Evolutionary conservation across 768 basidiomycete genomes (phyloP), one percentile per base, ranked within the genome.

Genomic region (Mycena chlorophos): DNA sequence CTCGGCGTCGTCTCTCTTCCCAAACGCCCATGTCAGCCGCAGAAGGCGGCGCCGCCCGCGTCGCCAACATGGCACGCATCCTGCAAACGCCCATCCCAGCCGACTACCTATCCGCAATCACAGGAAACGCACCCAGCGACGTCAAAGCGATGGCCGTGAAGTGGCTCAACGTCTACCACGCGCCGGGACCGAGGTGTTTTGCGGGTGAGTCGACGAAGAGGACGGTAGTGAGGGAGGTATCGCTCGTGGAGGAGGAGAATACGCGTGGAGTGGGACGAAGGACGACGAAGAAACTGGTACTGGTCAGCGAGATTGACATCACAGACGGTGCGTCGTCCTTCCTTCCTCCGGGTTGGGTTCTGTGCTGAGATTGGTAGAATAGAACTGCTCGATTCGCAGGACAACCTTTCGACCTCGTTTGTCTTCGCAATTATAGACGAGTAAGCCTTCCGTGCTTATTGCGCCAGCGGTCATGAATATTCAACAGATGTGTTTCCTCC

Each of bases 371-470:
- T 51, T 42, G 26, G 6, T 54, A 82, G 81, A 82, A 30, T 54
- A 82, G 81, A 82, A 30, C 79, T 81, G 75, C 64, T 80, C 31
- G 74, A 76, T 43, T 30, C 47, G 5, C 47, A 38, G 4, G 79
- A 74, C 0, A 66, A 62, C 3, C 54, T 82, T 59, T 71, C 78
- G 38, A 70, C 75, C 17, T 79, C 75, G 5, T 80, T 78, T 52
- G 63, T 71, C 17, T 57, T 72, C 3, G 74, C 74, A 52, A 56
- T 84, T 23, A 73, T 83, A 30, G 82, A 83, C 58, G 69, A 80
- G 80, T 80, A 52, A 5, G 46, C 31, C 29, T 2, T 22, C 14
- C 28, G 52, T 14, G 14, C 40, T 30, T 27, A 17, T 40, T n/a
- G 47, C 2, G 14, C 20, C 50, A 29, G 8, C 30, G 2, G n/a